Evolutionary conservation across 139 green algal species (phyloP), one percentile per base, ranked within the genome.

Genomic region (Chlamydomonas sp.): DNA sequence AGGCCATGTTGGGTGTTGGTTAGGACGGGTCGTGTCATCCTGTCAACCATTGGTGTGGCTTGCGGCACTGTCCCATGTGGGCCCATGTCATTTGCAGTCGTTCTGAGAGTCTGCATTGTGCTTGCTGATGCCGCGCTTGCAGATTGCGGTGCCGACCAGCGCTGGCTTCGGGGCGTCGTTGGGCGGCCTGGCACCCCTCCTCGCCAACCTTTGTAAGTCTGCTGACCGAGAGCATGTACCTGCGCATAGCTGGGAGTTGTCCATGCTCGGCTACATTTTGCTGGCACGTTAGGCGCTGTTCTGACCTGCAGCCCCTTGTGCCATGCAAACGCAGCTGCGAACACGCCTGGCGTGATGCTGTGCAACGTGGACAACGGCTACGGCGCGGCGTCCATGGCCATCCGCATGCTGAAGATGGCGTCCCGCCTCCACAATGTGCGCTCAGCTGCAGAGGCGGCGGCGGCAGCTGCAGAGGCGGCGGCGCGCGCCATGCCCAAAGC

Each of bases 321-420:
- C 31, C 31, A 49, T 49, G 31, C 64, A 16, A 12, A 9, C 64
- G 9, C 64, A 69, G 9, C 64, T 12, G 64, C 10, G 64, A 9
- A 12, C 64, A 12, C 49, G 18, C 60, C 62, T 16, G 95, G 96
- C 14, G 92, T 98, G 20, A 91, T 91, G 3, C 94, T 98, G 4
- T 94, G 96, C 15, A 96, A 97, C 87, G 97, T 98, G 62, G 96
- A 98, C 89, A 83, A 79, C 58, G 80, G 86, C 12, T 86, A 89
- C 31, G 88, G 79, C 18, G 95, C 94, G 7, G 94, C 95, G 9
- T 93, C 95, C 78, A 84, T 93, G 9, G 95, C 93, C 4, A 93
- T 94, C 62, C 94, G 94, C 76, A 94, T 97, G 31, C 89, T 97
- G 79, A 87, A 89, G 63, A 95, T 87, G 80, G 87, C 84, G 17